Evolutionary conservation across 1,284 basidiomycete species (phyloP).

Genomic region (Cystobasidium sp.): DNA sequence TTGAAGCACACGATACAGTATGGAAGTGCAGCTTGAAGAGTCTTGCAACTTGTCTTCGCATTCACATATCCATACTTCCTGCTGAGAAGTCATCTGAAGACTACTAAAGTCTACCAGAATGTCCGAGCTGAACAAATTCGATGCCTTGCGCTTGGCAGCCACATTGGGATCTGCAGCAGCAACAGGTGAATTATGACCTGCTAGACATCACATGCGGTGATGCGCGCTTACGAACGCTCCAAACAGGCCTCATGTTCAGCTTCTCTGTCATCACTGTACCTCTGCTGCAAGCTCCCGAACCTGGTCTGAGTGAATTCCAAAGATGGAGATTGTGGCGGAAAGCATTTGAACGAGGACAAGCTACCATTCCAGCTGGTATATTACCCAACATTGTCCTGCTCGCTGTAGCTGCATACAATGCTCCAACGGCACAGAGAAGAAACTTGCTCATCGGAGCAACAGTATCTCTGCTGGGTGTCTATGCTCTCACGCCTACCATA

Average conservation of each 20-base stretch:
- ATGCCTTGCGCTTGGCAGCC: background rate
- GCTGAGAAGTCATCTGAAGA: background rate
- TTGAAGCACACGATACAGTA: no score
- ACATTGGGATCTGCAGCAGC: conserved; percentile 13
- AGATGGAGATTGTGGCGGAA: conserved; percentile 32
- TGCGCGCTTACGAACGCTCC: background rate
- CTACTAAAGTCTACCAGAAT: background rate
- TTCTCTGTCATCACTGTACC: conserved; percentile 29
- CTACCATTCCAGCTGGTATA: conserved; percentile 20
- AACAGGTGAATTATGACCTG: background rate
- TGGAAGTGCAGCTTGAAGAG: no score
- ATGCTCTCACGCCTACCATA: conserved; percentile 10
- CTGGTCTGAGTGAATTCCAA: conserved; percentile 4
- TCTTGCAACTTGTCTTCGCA: no score
- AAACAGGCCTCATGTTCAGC: conserved; percentile 12
- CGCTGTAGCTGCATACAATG: conserved; percentile 9
- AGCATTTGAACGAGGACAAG: conserved; percentile 25
- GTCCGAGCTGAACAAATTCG: background rate
- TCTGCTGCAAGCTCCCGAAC: conserved; percentile 18
- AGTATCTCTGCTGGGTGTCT: conserved; percentile 1
- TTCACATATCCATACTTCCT: background rate
- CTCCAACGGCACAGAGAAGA: background rate
- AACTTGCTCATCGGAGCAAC: conserved; percentile 5
- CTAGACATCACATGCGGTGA: background rate
- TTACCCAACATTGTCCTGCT: background rate